Conservation (phyloP, 2,329 filamentous ascomycete species). For the Paramyrothecium roridum region DNA sequence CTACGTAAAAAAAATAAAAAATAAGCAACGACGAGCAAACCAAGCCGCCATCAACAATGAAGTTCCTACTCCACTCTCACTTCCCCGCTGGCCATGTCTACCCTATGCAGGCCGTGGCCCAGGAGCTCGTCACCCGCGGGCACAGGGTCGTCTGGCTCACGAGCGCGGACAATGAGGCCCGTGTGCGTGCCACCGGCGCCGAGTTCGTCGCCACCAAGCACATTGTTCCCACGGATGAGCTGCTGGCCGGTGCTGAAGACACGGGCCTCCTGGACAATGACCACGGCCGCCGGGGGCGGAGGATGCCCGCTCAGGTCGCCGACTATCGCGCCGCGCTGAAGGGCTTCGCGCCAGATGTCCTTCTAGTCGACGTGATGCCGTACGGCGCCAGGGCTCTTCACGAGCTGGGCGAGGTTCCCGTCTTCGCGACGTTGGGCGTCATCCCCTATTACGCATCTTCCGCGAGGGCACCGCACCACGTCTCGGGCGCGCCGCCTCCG, state of each 20-base stretch:
- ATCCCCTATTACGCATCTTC: conserved; percentile 32
- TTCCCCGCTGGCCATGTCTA: conserved; percentile 1
- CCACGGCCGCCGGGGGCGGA: conserved; percentile 17
- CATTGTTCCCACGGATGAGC: conserved; percentile 25
- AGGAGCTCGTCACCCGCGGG: conserved; percentile 18
- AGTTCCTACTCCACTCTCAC: conserved; percentile 2
- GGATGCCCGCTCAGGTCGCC: conserved; percentile 29
- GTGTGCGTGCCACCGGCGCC: conserved; percentile 29
- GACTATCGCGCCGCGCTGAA: conserved; percentile 29
- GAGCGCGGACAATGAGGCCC: conserved; percentile 25
- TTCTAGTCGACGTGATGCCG: conserved; percentile 35
- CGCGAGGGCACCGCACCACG: conserved; percentile 22
- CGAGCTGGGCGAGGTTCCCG: conserved; percentile 29
- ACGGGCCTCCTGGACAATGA: conserved; percentile 28
- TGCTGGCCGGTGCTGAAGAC: conserved; percentile 18
- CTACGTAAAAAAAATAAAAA: too few species aligned
- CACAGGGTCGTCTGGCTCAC: conserved; percentile 34
- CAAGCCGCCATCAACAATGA: neutral
- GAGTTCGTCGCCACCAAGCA: conserved; percentile 25
- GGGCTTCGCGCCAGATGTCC: conserved; percentile 22
- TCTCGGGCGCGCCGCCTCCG: conserved; percentile 27
- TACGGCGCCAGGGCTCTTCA: conserved; percentile 30
- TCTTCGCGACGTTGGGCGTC: conserved; percentile 34
- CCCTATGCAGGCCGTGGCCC: conserved; percentile 8
- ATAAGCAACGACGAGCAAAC: neutral